Conservation (phyloP, 2,329 filamentous ascomycete species). For the Fusarium ramigenum region DNA sequence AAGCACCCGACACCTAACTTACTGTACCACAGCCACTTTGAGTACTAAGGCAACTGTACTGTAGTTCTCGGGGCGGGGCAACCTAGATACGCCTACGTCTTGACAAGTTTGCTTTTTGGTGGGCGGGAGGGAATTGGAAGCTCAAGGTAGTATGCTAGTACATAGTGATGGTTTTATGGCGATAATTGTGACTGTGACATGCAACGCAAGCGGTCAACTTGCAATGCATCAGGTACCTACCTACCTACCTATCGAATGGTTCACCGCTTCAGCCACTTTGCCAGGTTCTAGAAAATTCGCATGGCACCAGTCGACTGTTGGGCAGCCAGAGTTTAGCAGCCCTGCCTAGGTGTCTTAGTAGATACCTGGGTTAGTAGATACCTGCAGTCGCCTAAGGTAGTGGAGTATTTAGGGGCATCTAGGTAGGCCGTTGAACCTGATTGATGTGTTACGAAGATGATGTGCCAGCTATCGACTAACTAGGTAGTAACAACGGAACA, state of each 20-base stretch:
- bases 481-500: not conserved
- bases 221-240: constrained; percentile 1
- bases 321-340: constrained; percentile 31
- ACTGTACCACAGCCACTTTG: constrained; percentile 22
- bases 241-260: constrained; percentile 5
- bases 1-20: not conserved
- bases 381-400: constrained; percentile 11
- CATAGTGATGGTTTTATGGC: constrained; percentile 2
- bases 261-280: constrained; percentile 30
- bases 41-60: not conserved
- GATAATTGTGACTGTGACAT: not conserved
- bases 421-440: not conserved
- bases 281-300: constrained; percentile 34
- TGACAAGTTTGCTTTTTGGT: constrained; percentile 17
- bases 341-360: no score
- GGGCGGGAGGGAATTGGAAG: not conserved
- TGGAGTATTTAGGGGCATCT: constrained; percentile 14
- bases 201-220: constrained; percentile 20
- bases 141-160: not conserved
- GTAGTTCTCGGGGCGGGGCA: constrained; percentile 25
- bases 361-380: not conserved
- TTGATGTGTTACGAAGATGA: not conserved
- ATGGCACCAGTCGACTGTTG: constrained; percentile 20
- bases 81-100: constrained; percentile 27
- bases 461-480: not conserved